phyloP scores from a whole-genome alignment of 2,329 filamentous ascomycete species.

The Plectosphaerella sp. region DNA sequence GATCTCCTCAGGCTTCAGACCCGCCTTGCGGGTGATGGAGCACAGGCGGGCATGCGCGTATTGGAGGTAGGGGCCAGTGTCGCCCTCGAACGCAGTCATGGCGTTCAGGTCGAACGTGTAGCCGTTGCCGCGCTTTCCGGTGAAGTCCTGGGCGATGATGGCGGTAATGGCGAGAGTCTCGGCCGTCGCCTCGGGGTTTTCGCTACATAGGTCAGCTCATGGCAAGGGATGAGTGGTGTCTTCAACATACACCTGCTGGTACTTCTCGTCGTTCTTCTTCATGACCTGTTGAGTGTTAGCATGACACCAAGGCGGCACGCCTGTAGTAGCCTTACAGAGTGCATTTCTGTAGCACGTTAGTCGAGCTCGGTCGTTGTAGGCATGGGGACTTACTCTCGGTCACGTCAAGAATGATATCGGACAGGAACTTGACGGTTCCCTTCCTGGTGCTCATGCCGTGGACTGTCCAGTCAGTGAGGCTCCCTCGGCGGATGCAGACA shows the following conservation, averaged over 20 bases:
- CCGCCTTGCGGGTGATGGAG: slow-evolving; percentile 56
- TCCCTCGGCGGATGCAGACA: neutral
- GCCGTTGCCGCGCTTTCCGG: slow-evolving; percentile 76
- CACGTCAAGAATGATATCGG: slow-evolving; percentile 73
- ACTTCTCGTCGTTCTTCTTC: slow-evolving; percentile 75
- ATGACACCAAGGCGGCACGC: no score
- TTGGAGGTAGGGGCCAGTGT: slow-evolving; percentile 82
- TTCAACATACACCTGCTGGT: slow-evolving; percentile 61
- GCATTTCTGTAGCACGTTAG: neutral
- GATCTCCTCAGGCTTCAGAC: slow-evolving; percentile 45
- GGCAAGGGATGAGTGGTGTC: neutral
- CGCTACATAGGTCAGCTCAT: slow-evolving; percentile 20
- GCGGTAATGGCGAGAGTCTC: slow-evolving; percentile 89
- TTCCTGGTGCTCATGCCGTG: slow-evolving; percentile 67
- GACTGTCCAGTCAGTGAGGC: slow-evolving; percentile 38
- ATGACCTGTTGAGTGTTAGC: neutral
- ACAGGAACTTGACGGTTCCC: slow-evolving; percentile 70
- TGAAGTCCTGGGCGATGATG: slow-evolving; percentile 99
- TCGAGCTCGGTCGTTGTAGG: neutral
- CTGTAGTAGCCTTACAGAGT: neutral
- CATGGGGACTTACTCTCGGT: slow-evolving; percentile 50
- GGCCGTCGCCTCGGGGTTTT: slow-evolving; percentile 73
- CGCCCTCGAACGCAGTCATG: slow-evolving; percentile 57
- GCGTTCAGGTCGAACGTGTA: slow-evolving; percentile 64
- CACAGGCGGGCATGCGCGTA: slow-evolving; percentile 73